Conservation (phyloP, 192 early-diverging fungal genomes). For the Diversispora eburnea region DNA sequence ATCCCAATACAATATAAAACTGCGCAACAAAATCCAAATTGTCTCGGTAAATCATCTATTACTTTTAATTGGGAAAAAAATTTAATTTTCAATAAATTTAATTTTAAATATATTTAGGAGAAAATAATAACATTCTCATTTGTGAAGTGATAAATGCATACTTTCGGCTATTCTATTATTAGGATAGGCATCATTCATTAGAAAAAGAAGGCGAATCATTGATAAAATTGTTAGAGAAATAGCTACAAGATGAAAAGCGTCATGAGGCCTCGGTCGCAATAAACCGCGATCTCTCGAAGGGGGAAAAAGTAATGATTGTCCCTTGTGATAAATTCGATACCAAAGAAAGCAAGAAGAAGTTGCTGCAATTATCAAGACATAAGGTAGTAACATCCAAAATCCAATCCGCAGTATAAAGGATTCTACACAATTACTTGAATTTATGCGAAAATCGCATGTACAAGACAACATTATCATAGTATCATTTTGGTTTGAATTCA, state of each 20-base stretch:
- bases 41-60: slow-evolving; percentile 1
- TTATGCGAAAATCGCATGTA: slow-evolving; percentile 19
- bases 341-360: not conserved
- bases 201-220: not conserved
- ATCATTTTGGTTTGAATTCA: not conserved
- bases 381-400: not conserved
- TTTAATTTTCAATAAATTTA: too few relatives aligned
- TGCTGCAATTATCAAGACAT: not conserved
- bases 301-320: slow-evolving; percentile 19
- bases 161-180: not conserved
- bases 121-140: too few relatives aligned
- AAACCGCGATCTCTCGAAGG: slow-evolving; percentile 15
- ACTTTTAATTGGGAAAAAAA: not conserved
- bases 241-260: slow-evolving; percentile 17
- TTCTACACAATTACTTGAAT: slow-evolving; percentile 4
- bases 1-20: slow-evolving; percentile 1
- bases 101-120: too few relatives aligned
- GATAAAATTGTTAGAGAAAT: not conserved
- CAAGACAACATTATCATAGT: not conserved
- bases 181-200: not conserved
- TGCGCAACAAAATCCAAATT: not conserved
- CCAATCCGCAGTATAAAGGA: slow-evolving; percentile 1
- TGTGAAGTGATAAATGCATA: not conserved
- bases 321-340: not conserved
- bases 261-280: not conserved